Evolutionary conservation across 345 rosid genomes (phyloP), one percentile per base, ranked within the genome.

Genomic region (Combretum micranthum): DNA sequence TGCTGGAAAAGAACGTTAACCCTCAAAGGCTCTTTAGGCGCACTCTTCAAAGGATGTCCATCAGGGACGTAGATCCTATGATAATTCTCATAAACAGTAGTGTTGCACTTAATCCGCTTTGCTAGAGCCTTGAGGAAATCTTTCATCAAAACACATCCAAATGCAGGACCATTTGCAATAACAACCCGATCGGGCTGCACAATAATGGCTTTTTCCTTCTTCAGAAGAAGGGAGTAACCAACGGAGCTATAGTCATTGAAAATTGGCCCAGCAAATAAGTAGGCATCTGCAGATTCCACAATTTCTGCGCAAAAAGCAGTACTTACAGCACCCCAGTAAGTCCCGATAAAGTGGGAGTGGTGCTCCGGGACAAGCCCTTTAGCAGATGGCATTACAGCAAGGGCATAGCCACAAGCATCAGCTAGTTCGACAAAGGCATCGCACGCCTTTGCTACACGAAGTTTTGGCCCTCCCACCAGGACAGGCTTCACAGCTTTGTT

Each of bases 401-500:
- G 22, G 0, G 80, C 66, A 45, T 80, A 78, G 5, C 83, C 84
- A 4, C 80, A 59, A 23, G 83, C 78, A 62, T 80, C 75, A 1
- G 82, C 86, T 15, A 83, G 50, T 37, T 72, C 74, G 0, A 72
- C 64, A 48, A 80, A 80, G 3, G 80, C 72, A 0, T 80, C 77
- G 23, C 64, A 47, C 0, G 89, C 86, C 59, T 80, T 72, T 0
- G 84, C 73, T 0, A 65, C 69, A 48, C 77, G 66, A 39, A 83
- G 65, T 13, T 78, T 83, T 2, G 77, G 73, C 39, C 90, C 86
- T 5, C 64, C 86, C 2, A 83, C 80, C 62, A 83, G n/a, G 12
- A 83, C 81, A 2, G 86, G 84, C 60, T 83, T 83, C 77, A 81
- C 81, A 1, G 84, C 86, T 55, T 76, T 76, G 75, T 81, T 74